Base-by-base conservation (phyloP, 2,329 filamentous ascomycete species). In the Sporothrix globosa region DNA sequence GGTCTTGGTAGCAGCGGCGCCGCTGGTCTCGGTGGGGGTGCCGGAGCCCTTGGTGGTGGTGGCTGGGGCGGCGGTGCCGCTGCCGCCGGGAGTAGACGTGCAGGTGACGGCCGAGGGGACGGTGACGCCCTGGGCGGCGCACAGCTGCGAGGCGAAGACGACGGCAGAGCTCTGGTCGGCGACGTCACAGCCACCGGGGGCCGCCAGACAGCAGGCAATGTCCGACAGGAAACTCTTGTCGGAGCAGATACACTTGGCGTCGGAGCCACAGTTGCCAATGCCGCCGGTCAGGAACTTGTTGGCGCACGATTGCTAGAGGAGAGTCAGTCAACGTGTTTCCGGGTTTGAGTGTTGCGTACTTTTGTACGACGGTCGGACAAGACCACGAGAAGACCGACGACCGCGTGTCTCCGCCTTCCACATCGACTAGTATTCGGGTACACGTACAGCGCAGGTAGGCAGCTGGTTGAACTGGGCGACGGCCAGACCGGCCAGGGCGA, bases 391-490 rank as follows among this genome's bases (percentile, higher is more conserved):
- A 7, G 5, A 34, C 34, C 3, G 7, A 9, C 34, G 34, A 1
- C 34, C 5, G 34, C 0, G 7, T 34, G 34, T 34, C 34, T 34
- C 34, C 34, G 5, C 9, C 34, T 34, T 34, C 34, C 34, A 9
- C 34, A 11, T 1, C 24, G 27, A 3, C 11, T 5, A 3, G 4
- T 19, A 48, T 48, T 19, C 44, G 44, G 24, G 13, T 10, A 11
- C 21, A 83, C 86, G 76, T 82, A 89, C 87, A 73, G 87, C 87
- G 75, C 84, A 90, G 11, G 73, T 71, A 19, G 86, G 88, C 65
- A 86, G 82, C 52, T 75, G 76, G 41, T 76, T 74, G 70, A 83
- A 76, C 76, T 87, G 86, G 52, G 85, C 85, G 72, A 81, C 79
- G 73, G 85, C 83, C 71, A 88, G 79, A 79, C 83, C 83, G 75